Evolutionary conservation across 805 yeast species (phyloP).

Genomic region (Saccharomyces jurei): DNA sequence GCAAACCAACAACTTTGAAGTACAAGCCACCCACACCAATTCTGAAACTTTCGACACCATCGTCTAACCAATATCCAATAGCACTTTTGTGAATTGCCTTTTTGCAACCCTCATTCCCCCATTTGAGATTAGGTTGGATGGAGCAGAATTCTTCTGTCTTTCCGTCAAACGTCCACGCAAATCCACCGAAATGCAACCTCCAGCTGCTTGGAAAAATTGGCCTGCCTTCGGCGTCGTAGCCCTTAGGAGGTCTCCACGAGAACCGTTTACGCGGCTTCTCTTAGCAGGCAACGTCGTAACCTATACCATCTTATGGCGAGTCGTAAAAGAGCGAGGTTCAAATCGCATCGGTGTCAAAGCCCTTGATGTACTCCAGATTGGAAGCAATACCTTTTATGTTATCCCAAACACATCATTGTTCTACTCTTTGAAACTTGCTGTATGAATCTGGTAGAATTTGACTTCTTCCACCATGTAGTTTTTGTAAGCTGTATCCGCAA

Average conservation of each 20-base stretch:
- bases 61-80: slow-evolving; percentile 45
- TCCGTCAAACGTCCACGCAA: slow-evolving; percentile 53
- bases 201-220: slow-evolving; percentile 52
- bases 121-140: slow-evolving; percentile 53
- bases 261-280: slow-evolving; percentile 48
- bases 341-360: slow-evolving; percentile 37
- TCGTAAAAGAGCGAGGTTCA: slow-evolving; percentile 55
- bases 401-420: slow-evolving; percentile 49
- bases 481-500: slow-evolving; percentile 6
- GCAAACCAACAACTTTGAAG: slow-evolving; percentile 39
- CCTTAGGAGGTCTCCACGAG: slow-evolving; percentile 46
- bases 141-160: slow-evolving; percentile 45
- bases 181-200: slow-evolving; percentile 44
- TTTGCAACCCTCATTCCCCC: slow-evolving; percentile 40
- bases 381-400: slow-evolving; percentile 48
- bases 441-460: slow-evolving; percentile 50
- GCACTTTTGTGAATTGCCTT: slow-evolving; percentile 38
- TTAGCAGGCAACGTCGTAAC: slow-evolving; percentile 51
- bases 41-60: slow-evolving; percentile 44
- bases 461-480: slow-evolving; percentile 47
- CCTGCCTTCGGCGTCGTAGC: slow-evolving; percentile 39
- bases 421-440: slow-evolving; percentile 52
- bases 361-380: slow-evolving; percentile 31
- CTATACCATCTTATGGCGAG: slow-evolving; percentile 56
- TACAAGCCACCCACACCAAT: slow-evolving; percentile 37